A percentile compares a stretch with the other conserved stretches of the same genome.
Conservation (phyloP, 164 flowering plant species). For the Macadamia integrifolia region DNA sequence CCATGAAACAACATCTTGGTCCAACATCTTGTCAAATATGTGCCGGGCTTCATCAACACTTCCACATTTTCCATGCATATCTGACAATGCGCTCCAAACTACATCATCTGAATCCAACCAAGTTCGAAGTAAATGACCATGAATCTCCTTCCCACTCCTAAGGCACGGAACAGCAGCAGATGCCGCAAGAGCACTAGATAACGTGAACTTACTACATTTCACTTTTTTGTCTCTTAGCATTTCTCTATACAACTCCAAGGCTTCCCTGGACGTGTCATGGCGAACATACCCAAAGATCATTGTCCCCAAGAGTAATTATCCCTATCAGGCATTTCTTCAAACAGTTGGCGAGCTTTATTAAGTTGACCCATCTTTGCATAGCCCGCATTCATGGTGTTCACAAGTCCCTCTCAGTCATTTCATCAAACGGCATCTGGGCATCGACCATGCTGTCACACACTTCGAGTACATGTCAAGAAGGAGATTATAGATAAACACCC, state of each 20-base stretch:
- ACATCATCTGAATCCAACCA: slow-evolving; percentile 23
- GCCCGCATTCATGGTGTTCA: slow-evolving; percentile 29
- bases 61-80: slow-evolving; percentile 33
- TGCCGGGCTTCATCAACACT: slow-evolving; percentile 22
- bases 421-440: slow-evolving; percentile 22
- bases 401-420: slow-evolving; percentile 24
- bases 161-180: slow-evolving; percentile 20
- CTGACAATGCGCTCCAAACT: slow-evolving; percentile 30
- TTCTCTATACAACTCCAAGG: slow-evolving; percentile 20
- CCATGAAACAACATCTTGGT: slow-evolving; percentile 29
- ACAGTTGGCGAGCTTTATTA: slow-evolving; percentile 19
- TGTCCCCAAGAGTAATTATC: slow-evolving; percentile 31
- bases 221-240: slow-evolving; percentile 15
- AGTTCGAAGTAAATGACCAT: slow-evolving; percentile 22
- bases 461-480: slow-evolving; percentile 17
- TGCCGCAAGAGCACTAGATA: slow-evolving; percentile 26
- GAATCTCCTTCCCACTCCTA: slow-evolving; percentile 26
- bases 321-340: slow-evolving; percentile 23
- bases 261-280: slow-evolving; percentile 15
- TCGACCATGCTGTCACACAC: slow-evolving; percentile 11
- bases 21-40: slow-evolving; percentile 20
- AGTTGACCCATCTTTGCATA: slow-evolving; percentile 20
- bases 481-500: slow-evolving; percentile 20
- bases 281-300: slow-evolving; percentile 32
- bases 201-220: slow-evolving; percentile 21